Percentiles rank a stretch among this genome's conserved stretches.
phyloP scores from a whole-genome alignment of 1,284 basidiomycete genomes.

The Papiliotrema terrestris region DNA sequence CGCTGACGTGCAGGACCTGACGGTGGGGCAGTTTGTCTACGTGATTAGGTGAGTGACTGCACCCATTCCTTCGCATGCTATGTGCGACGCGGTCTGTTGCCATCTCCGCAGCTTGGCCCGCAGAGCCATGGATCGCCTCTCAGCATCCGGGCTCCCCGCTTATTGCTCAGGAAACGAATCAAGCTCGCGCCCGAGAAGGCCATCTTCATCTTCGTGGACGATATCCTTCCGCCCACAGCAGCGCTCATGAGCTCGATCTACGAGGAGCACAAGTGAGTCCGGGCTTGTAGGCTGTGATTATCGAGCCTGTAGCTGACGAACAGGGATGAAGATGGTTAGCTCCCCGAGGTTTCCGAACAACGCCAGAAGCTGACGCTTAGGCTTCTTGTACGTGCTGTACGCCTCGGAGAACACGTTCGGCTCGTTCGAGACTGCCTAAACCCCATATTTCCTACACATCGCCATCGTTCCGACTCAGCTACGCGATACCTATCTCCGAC shows the following conservation, averaged over 20 bases:
- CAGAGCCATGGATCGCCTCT: no score
- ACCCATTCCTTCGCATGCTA: no score
- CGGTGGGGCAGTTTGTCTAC: slow-evolving; percentile 98
- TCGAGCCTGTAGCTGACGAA: slow-evolving; percentile 6
- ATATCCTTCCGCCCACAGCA: slow-evolving; percentile 95
- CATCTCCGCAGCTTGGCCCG: no score
- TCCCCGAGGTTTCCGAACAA: neutral
- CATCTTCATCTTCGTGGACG: slow-evolving; percentile 98
- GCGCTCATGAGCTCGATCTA: slow-evolving; percentile 99
- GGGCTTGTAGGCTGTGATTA: no score
- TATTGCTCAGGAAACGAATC: slow-evolving; percentile 76
- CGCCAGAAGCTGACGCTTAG: slow-evolving; percentile 20
- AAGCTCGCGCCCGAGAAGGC: slow-evolving; percentile 99
- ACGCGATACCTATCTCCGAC: neutral
- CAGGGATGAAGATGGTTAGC: slow-evolving; percentile 79
- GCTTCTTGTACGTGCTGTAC: slow-evolving; percentile 93
- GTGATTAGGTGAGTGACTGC: slow-evolving; percentile 65
- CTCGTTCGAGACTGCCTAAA: slow-evolving; percentile 21
- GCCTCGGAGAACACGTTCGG: slow-evolving; percentile 97
- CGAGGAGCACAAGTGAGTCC: slow-evolving; percentile 95
- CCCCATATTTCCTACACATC: no score
- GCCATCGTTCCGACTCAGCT: neutral
- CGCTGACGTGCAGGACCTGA: slow-evolving; percentile 68
- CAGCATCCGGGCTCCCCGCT: no score
- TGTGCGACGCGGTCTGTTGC: no score